Evolutionary conservation across 345 rosid species (phyloP).

Genomic region (Hypericum androsaemum): DNA sequence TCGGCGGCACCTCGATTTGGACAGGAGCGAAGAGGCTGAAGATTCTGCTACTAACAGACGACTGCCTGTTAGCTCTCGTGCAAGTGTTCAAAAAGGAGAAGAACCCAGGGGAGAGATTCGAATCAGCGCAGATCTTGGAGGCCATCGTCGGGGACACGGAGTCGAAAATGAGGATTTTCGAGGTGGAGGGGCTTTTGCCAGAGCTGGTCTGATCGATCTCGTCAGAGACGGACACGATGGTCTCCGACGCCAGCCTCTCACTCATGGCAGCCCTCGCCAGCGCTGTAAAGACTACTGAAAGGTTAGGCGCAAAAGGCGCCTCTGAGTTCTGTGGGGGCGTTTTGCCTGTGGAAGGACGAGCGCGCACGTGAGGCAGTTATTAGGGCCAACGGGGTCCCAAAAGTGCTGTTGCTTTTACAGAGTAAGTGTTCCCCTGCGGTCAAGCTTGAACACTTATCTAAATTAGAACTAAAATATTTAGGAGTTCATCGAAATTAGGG

Average conservation of each 20-base stretch:
- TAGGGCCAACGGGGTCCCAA: constrained; percentile 57
- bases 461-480: no score
- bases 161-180: constrained; percentile 47
- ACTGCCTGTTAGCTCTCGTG: constrained; percentile 37
- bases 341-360: constrained; percentile 53
- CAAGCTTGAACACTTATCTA: no score
- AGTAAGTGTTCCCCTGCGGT: constrained; percentile 66
- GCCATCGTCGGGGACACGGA: constrained; percentile 42
- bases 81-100: constrained; percentile 35
- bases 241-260: constrained; percentile 52
- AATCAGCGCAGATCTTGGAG: constrained; percentile 44
- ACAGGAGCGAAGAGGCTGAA: constrained; percentile 23
- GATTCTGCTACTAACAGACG: constrained; percentile 30
- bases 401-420: constrained; percentile 72
- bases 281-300: constrained; percentile 26
- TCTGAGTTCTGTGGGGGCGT: constrained; percentile 72
- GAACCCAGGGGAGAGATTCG: constrained; percentile 38
- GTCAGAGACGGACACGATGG: constrained; percentile 29
- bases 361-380: constrained; percentile 54
- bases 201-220: constrained; percentile 34
- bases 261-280: constrained; percentile 37
- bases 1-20: no score
- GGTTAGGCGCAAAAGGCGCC: constrained; percentile 68
- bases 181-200: constrained; percentile 37
- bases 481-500: no score